phyloP scores from a whole-genome alignment of 768 basidiomycete genomes.

The Cystofilobasidium macerans region DNA sequence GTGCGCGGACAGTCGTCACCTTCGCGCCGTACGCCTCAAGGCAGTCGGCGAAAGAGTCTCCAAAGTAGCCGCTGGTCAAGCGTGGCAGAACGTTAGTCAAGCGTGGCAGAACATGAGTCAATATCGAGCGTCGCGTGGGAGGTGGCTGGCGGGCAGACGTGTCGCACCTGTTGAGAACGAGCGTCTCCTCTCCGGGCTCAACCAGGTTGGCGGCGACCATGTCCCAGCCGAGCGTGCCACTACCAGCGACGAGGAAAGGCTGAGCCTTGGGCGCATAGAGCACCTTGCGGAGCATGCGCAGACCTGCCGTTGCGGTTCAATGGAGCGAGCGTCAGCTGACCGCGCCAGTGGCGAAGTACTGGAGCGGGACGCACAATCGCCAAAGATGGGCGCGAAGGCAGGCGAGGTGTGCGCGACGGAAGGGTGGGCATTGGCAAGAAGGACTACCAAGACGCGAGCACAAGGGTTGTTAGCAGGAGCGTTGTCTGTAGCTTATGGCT shows the following conservation, averaged over 20 bases:
- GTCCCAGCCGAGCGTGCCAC: slow-evolving; percentile 95
- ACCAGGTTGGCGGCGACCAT: slow-evolving; percentile 86
- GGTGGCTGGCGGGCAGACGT: background rate
- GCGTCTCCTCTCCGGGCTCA: slow-evolving; percentile 38
- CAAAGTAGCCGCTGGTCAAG: slow-evolving; percentile 75
- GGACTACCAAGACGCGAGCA: slow-evolving; percentile 46
- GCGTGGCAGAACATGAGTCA: slow-evolving; percentile 40
- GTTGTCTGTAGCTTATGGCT: background rate
- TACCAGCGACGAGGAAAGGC: slow-evolving; percentile 86
- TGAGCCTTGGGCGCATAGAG: slow-evolving; percentile 63
- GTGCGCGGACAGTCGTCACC: slow-evolving; percentile 70
- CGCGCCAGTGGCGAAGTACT: slow-evolving; percentile 41
- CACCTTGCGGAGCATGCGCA: slow-evolving; percentile 44
- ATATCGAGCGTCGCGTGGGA: no score
- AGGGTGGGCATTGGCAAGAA: slow-evolving; percentile 86
- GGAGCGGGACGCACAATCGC: slow-evolving; percentile 55
- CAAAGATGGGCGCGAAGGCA: slow-evolving; percentile 69
- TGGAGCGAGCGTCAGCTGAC: slow-evolving; percentile 1
- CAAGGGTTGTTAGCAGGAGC: background rate
- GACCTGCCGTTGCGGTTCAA: slow-evolving; percentile 10
- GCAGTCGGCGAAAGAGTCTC: slow-evolving; percentile 57
- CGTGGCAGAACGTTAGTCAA: slow-evolving; percentile 45
- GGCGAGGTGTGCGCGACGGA: slow-evolving; percentile 69
- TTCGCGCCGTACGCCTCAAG: slow-evolving; percentile 78
- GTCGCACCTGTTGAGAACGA: slow-evolving; percentile 14